Evolutionary conservation across 2,329 filamentous ascomycete genomes (phyloP).

Genomic region (Hymenoscyphus albidus): DNA sequence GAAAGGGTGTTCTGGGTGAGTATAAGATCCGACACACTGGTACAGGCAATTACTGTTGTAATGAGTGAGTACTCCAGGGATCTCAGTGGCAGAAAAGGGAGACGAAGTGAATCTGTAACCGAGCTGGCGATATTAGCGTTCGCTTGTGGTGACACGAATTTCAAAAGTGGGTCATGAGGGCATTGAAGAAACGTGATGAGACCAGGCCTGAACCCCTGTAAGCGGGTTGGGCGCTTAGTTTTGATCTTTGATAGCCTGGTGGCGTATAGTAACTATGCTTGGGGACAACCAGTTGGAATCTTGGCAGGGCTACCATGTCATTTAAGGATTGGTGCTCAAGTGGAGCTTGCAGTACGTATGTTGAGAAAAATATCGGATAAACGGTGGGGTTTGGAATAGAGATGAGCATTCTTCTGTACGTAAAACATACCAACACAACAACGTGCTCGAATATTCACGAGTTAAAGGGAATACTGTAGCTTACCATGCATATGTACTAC

Average conservation of each 20-base stretch:
- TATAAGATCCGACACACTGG: not conserved
- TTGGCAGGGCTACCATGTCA: not conserved
- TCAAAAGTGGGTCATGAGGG: not conserved
- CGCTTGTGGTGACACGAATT: conserved; percentile 1
- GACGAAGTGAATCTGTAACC: not conserved
- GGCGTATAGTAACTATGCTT: not conserved
- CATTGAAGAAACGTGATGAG: not conserved
- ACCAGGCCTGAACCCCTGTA: not conserved
- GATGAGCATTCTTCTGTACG: not conserved
- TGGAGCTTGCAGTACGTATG: not conserved
- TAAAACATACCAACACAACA: not conserved
- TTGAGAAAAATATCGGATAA: not conserved
- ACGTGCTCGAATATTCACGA: not conserved
- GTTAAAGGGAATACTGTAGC: not conserved
- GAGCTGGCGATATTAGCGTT: not conserved
- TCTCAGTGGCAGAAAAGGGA: not conserved
- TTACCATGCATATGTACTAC: not conserved
- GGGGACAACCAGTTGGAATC: not conserved
- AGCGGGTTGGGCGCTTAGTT: not conserved
- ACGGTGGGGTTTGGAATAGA: not conserved
- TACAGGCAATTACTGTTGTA: not conserved
- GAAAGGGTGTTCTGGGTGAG: not conserved
- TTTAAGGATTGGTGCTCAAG: not conserved
- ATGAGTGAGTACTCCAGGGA: not conserved
- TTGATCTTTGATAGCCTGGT: not conserved